Conservation (phyloP, 306 rosid species). For the Styphnolobium japonicum region DNA sequence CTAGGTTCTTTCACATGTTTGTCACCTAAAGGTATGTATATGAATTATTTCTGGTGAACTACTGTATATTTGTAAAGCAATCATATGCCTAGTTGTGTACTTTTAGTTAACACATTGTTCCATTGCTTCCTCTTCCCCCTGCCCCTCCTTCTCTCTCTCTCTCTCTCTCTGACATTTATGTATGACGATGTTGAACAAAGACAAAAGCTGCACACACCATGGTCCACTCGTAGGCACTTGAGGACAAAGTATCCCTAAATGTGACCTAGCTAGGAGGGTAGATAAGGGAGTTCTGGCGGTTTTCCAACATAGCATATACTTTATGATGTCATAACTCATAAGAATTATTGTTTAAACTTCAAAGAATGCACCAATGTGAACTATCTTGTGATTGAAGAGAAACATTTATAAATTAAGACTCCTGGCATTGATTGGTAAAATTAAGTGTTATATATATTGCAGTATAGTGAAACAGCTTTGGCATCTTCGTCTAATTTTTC, state of each 20-base stretch:
- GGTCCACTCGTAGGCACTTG: slow-evolving; percentile 32
- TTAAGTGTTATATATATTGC: neutral
- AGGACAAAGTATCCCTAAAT: slow-evolving; percentile 1
- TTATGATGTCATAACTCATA: neutral
- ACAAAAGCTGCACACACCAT: slow-evolving; percentile 9
- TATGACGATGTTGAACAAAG: neutral
- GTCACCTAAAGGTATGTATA: slow-evolving; percentile 7
- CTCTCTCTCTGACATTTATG: neutral
- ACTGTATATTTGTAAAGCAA: neutral
- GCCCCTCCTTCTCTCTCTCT: neutral
- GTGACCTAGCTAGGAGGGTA: slow-evolving; percentile 9
- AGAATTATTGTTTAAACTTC: slow-evolving; percentile 6
- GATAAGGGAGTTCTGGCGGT: slow-evolving; percentile 17
- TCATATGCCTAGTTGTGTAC: neutral
- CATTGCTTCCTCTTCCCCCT: neutral
- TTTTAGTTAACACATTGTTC: neutral
- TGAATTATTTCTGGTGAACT: neutral
- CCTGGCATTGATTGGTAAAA: neutral
- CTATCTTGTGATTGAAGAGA: slow-evolving; percentile 7
- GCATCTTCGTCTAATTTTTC: neutral
- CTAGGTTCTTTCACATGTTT: slow-evolving; percentile 16
- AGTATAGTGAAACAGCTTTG: neutral
- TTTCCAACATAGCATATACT: neutral
- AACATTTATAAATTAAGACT: neutral
- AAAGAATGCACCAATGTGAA: neutral